phyloP scores from a whole-genome alignment of 1,139 yeast genomes.

The Yamadazyma triangularis region DNA sequence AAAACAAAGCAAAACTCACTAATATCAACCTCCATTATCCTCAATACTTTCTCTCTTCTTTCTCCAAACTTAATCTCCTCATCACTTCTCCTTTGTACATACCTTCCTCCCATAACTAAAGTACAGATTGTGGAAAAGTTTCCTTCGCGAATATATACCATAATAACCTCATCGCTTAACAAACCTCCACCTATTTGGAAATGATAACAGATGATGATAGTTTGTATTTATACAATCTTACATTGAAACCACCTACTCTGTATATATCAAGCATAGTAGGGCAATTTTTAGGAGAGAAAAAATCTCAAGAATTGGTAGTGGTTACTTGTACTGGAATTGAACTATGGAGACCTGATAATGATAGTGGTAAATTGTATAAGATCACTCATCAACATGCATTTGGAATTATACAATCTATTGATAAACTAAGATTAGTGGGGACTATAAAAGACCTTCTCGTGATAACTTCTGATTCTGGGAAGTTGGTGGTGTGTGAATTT shows the following conservation, averaged over 20 bases:
- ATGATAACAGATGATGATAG: too few species aligned
- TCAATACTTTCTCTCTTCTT: too few species aligned
- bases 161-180: neutral
- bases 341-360: conserved; percentile 52
- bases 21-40: too few species aligned
- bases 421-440: conserved; percentile 49
- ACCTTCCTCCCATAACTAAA: conserved; percentile 15
- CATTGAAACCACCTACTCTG: conserved; percentile 56
- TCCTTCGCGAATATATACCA: too few species aligned
- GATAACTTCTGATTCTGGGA: conserved; percentile 82
- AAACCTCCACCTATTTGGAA: too few species aligned
- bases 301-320: conserved; percentile 61
- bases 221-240: conserved; percentile 62
- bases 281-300: conserved; percentile 53
- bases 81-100: too few species aligned
- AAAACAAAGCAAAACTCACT: too few species aligned
- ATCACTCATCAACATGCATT: conserved; percentile 47
- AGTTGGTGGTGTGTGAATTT: conserved; percentile 54
- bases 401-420: conserved; percentile 55
- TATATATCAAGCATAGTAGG: conserved; percentile 59
- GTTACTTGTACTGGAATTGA: conserved; percentile 54
- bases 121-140: too few species aligned
- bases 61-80: too few species aligned
- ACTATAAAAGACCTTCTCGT: conserved; percentile 53
- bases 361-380: conserved; percentile 53